phyloP scores from a whole-genome alignment of 352 stramenopile genomes.

The Vaucheria bursata region DNA sequence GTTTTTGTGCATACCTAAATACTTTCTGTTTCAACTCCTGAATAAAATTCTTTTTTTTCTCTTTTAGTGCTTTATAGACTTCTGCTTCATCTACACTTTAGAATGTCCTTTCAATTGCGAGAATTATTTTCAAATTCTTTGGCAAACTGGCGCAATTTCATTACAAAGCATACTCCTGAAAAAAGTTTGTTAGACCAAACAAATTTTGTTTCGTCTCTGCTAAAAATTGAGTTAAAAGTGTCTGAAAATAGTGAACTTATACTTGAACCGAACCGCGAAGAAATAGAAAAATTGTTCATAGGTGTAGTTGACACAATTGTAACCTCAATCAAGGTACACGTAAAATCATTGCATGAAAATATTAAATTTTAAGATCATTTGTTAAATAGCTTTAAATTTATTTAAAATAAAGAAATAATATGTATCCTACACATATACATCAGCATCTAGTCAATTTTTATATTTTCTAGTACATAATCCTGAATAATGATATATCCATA shows the following conservation, averaged over 20 bases:
- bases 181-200: neutral
- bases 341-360: neutral
- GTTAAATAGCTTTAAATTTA: neutral
- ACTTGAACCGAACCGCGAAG: neutral
- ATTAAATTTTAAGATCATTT: neutral
- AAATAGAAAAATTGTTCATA: neutral
- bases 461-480: neutral
- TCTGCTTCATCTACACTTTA: constrained; percentile 68
- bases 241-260: neutral
- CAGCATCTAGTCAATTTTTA: neutral
- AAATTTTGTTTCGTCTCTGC: neutral
- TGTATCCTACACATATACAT: neutral
- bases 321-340: constrained; percentile 51
- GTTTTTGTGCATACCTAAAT: neutral
- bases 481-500: neutral
- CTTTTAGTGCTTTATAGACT: constrained; percentile 57
- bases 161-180: constrained; percentile 26
- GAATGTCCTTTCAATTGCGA: constrained; percentile 70
- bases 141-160: constrained; percentile 24
- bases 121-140: constrained; percentile 54
- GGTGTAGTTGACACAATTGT: constrained; percentile 50
- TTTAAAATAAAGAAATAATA: neutral
- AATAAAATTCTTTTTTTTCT: neutral
- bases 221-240: neutral
- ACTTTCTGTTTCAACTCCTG: neutral